A percentile compares a stretch with the other conserved stretches of the same genome.
Evolutionary conservation across 345 rosid genomes (phyloP).

Genomic region (Ceriops decandra): DNA sequence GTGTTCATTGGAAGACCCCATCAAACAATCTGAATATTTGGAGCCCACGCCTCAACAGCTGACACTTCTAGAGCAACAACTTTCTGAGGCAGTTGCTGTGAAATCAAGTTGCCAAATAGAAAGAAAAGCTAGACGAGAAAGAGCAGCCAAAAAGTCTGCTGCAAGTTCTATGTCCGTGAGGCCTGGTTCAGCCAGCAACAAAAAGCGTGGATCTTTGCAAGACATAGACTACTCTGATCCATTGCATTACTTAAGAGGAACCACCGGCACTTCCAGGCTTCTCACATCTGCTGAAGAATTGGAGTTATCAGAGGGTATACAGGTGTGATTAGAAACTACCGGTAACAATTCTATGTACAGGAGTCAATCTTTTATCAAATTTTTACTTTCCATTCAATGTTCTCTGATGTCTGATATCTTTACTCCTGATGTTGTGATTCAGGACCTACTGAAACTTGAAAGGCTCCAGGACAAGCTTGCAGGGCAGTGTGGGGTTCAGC

Average conservation of each 20-base stretch:
- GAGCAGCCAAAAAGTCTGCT: conserved; percentile 67
- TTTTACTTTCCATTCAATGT: background rate
- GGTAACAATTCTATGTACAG: background rate
- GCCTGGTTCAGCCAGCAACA: conserved; percentile 46
- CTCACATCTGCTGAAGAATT: conserved; percentile 77
- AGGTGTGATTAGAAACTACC: conserved; percentile 43
- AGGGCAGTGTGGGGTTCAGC: conserved; percentile 64
- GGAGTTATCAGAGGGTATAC: conserved; percentile 80
- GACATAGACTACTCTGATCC: conserved; percentile 76
- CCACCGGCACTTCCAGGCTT: conserved; percentile 63
- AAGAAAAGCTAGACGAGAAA: conserved; percentile 67
- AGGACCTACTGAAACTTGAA: conserved; percentile 89
- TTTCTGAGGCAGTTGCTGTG: conserved; percentile 53
- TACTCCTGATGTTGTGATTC: conserved; percentile 11
- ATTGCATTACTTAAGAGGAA: conserved; percentile 65
- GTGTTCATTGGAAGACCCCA: conserved; percentile 18
- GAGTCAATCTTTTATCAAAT: background rate
- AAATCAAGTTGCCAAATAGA: conserved; percentile 71
- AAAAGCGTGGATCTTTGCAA: conserved; percentile 52
- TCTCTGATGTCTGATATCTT: conserved; percentile 17
- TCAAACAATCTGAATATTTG: conserved; percentile 41
- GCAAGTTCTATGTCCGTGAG: conserved; percentile 47
- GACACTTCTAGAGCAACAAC: conserved; percentile 48
- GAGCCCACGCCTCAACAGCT: conserved; percentile 54
- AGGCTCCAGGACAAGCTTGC: conserved; percentile 65